These are phyloP conservation scores for Neofusicoccum sp. DNA, from an alignment of 2,329 filamentous ascomycete genomes.

Conservation along the genomic window DNA sequence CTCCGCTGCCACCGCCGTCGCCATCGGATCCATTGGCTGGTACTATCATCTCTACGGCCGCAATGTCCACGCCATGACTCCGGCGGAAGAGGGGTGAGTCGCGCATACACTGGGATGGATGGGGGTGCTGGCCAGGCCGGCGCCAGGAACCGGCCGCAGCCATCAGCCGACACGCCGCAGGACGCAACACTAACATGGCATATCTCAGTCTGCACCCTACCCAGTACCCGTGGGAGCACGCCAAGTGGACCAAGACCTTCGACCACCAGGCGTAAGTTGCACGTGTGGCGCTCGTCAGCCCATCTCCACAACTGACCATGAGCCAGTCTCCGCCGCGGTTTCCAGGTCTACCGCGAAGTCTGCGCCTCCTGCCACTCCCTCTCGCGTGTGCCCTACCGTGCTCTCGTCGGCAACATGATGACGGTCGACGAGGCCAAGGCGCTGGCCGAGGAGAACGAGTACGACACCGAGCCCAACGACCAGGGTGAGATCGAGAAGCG, in stretches of 20 bases:
- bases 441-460: slow-evolving; percentile 96
- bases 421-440: slow-evolving; percentile 98
- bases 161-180: slow-evolving; percentile 6
- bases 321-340: slow-evolving; percentile 87
- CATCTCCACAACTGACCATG: background rate
- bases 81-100: slow-evolving; percentile 96
- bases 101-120: slow-evolving; percentile 11
- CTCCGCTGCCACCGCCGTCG: slow-evolving; percentile 79
- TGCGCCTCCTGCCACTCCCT: slow-evolving; percentile 98
- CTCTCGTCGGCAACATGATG: slow-evolving; percentile 85
- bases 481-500: slow-evolving; percentile 98
- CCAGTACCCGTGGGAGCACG: slow-evolving; percentile 92
- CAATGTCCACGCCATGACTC: slow-evolving; percentile 83
- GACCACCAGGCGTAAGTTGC: slow-evolving; percentile 87
- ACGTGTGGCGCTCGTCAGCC: background rate
- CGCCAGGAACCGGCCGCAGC: background rate
- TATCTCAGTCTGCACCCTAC: slow-evolving; percentile 77
- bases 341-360: slow-evolving; percentile 98
- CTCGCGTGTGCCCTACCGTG: slow-evolving; percentile 86
- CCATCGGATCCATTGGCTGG: slow-evolving; percentile 88
- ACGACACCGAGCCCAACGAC: slow-evolving; percentile 96
- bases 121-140: background rate
- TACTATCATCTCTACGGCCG: slow-evolving; percentile 96
- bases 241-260: slow-evolving; percentile 90
- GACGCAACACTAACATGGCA: slow-evolving; percentile 1